Percentiles rank a stretch among this genome's conserved stretches.
These are phyloP conservation scores for Rhizopus delemar DNA, from an alignment of 371 early-diverging fungal species.

Conservation along the genomic window DNA sequence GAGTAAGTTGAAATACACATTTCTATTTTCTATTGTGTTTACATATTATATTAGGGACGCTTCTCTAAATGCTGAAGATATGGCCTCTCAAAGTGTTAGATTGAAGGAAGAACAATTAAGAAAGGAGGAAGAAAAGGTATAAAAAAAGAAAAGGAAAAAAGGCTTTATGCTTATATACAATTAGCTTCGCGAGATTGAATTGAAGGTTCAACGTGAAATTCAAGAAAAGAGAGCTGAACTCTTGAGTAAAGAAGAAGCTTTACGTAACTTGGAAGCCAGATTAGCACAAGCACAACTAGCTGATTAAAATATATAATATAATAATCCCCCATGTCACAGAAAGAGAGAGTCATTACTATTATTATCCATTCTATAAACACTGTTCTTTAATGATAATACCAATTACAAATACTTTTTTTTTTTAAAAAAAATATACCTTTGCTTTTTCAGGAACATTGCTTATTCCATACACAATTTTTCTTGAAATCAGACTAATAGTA, in stretches of 20 bases:
- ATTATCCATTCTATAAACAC: too few relatives aligned
- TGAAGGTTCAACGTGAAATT: constrained; percentile 61
- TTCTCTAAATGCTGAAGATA: constrained; percentile 53
- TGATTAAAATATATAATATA: constrained; percentile 29
- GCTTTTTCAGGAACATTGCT: too few relatives aligned
- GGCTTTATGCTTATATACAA: background rate
- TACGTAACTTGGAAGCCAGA: constrained; percentile 57
- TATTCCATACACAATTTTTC: too few relatives aligned
- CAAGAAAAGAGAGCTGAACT: constrained; percentile 62
- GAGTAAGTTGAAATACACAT: constrained; percentile 27
- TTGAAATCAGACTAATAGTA: too few relatives aligned
- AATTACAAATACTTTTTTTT: too few relatives aligned
- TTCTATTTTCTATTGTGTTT: background rate
- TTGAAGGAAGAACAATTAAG: constrained; percentile 65
- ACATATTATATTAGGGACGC: constrained; percentile 29
- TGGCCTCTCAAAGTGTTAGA: constrained; percentile 51
- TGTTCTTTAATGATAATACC: too few relatives aligned
- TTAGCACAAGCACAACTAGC: constrained; percentile 51
- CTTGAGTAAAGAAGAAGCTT: constrained; percentile 59
- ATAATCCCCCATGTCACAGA: too few relatives aligned
- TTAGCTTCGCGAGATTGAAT: constrained; percentile 59
- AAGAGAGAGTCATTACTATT: too few relatives aligned
- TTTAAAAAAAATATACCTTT: too few relatives aligned
- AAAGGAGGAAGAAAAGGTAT: constrained; percentile 63
- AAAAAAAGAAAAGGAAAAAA: background rate